Base-by-base conservation (phyloP, 331 rosid species). In the Malus hybrid region DNA sequence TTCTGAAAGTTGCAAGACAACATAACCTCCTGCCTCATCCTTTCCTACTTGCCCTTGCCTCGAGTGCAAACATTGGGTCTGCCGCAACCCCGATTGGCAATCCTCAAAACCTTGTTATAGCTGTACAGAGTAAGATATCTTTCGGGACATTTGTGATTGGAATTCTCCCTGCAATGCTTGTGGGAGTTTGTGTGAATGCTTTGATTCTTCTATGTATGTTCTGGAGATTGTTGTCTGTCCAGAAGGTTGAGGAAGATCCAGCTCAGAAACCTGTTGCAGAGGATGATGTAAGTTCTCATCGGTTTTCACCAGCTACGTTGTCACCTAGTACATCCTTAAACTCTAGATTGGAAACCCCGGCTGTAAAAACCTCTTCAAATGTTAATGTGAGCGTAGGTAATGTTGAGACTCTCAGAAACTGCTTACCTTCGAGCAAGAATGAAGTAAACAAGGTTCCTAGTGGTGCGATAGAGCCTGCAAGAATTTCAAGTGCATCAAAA, bases 51-150 rank as follows among this genome's bases (percentile, higher is more conserved):
- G 99, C 99, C 10, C 93, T 94, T 77, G 97, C 99, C 48, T 81
- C 99, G 19, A 90, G 96, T 84, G 88, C 97, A 48, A 94, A 94
- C 64, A 94, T 92, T 70, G 99, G 97, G 12, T 94, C 97, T n/a
- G 72, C 99, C 11, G 96, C 97, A 4, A 92, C 99, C 16, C 97
- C 99, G 0, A 89, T 94, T 36, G 99, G 97, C 10, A 94, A 94
- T 56, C 99, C 99, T 16, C 99, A 94, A 57, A 94, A 92, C 79
- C 81, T 92, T 70, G 91, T 94, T 57, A 94, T 90, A 76, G 99
- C 97, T 24, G 86, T 94, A 44, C 86, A 80, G 77, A 90, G 97
- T 70, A 86, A 85, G 48, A 88, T 94, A 54, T 80, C 96, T 32
- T 94, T 94, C 11, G 93, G 91, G 15, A 11, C 71, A 11, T 94